Evolutionary conservation across 192 early-diverging fungal genomes (phyloP), one percentile per base, ranked within the genome.

Genomic region (Gamsiella multidivaricata): DNA sequence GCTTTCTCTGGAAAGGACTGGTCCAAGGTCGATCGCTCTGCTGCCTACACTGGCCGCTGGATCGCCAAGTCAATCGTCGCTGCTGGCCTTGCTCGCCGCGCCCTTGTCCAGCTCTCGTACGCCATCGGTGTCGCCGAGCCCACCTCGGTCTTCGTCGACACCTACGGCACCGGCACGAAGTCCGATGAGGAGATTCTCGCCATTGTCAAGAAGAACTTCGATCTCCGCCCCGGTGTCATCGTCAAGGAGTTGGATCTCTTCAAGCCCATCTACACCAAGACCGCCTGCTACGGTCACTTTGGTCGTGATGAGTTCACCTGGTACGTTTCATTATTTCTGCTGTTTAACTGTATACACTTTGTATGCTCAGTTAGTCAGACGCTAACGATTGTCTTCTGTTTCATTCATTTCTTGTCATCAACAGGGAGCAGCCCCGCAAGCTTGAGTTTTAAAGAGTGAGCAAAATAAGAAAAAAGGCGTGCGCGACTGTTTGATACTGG

Each of bases 1-100:
- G 96, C 96, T 83, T 98, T 99, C 93, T 97, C 96, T 65, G 97
- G 97, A 65, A 99, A 99, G 91, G 97, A 98, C 89, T 98, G 94
- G 92, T 97, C 95, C 91, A 98, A 98, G 94, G 96, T 99, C 80
- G 96, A 97, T 84, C 94, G 97, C 85, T 97, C 95, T 39, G 96
- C 96, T 78, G 96, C 96, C 66, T 99, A 98, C 86, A 94, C 96
- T 51, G 81, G 76, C 63, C 94, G 96, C 74, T 98, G 96, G 93
- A 93, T 99, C 78, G 95, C 97, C 86, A 98, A 99, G 91, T 98
- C 95, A 42, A 84, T 98, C 67, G 95, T 99, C 56, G 85, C 88
- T 20, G 97, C 97, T 76, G 91, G 91, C 65, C 92, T 99, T 65
- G 94, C 93, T 70, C 95, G 96, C 70, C 93, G 97, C 76, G 85